phyloP scores from a whole-genome alignment of 148 eudicot genomes.

The Cornus florida region DNA sequence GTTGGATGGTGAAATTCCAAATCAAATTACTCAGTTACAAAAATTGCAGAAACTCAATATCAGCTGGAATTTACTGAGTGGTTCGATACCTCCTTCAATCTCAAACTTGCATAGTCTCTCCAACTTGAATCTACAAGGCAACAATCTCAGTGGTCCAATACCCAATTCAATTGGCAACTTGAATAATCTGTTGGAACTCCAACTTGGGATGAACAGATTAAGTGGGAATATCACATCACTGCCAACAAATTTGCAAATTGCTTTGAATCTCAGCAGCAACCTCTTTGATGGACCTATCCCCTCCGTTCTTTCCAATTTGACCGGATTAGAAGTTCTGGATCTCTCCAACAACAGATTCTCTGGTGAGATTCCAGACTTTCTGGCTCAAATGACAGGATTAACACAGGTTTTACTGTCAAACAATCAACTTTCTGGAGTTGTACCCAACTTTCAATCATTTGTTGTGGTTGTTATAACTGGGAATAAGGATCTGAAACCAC shows the following conservation, averaged over 20 bases:
- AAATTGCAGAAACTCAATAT: slow-evolving; percentile 51
- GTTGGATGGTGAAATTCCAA: slow-evolving; percentile 59
- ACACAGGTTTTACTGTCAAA: slow-evolving; percentile 53
- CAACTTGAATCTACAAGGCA: slow-evolving; percentile 61
- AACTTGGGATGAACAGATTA: slow-evolving; percentile 61
- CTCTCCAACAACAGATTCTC: slow-evolving; percentile 67
- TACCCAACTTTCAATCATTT: slow-evolving; percentile 36
- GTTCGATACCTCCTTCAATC: slow-evolving; percentile 62
- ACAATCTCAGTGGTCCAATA: slow-evolving; percentile 58
- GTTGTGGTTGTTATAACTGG: slow-evolving; percentile 36
- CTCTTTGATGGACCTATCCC: slow-evolving; percentile 61
- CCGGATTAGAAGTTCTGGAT: slow-evolving; percentile 57
- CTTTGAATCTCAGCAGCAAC: slow-evolving; percentile 75
- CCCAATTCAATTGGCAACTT: slow-evolving; percentile 44
- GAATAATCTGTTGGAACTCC: slow-evolving; percentile 52
- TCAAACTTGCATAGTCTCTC: slow-evolving; percentile 42
- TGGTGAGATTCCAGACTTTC: slow-evolving; percentile 51
- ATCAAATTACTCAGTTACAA: slow-evolving; percentile 35
- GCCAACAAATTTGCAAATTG: slow-evolving; percentile 51
- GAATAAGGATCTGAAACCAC: slow-evolving; percentile 29
- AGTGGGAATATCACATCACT: slow-evolving; percentile 52
- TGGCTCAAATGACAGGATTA: slow-evolving; percentile 33
- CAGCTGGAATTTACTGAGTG: slow-evolving; percentile 54
- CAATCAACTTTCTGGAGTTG: slow-evolving; percentile 57
- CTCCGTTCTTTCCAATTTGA: slow-evolving; percentile 20